Base-by-base conservation (phyloP, 2,329 filamentous ascomycete genomes). In the Clarireedia hainanense region DNA sequence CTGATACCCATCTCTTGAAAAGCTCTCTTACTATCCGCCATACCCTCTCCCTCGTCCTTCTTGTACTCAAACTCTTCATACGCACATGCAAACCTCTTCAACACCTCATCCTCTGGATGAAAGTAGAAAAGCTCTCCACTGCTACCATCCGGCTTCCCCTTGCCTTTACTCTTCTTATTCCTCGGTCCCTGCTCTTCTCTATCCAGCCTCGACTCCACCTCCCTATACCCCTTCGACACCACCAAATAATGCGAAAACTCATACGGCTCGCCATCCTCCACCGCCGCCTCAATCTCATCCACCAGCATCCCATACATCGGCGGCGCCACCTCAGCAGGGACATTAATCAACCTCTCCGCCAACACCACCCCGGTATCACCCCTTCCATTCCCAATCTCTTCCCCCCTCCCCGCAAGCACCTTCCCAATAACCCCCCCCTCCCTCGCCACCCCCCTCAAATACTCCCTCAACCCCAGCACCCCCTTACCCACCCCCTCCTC, bases 271-370 rank as follows among this genome's bases (percentile, higher is more conserved):
- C 88, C 86, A 69, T 96, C 91, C 69, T 95, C 85, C 3, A 96
- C 76, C 1, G 94, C 94, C 68, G 86, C 91, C 66, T 86, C 79
- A 50, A 99, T 85, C 77, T 99, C 94, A 68, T 97, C 91, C 49
- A 89, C 76, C 50, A 99, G 81, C 90, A 96, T 96, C 50, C 80
- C 84, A 79, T 96, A 97, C 83, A 97, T 88, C 4, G 94, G 92
- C 30, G 94, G 92, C 14, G 91, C 84, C 60, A 96, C 85, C 72
- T 97, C 89, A 15, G 89, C 78, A n/a, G 94, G 94, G 77, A 96
- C 91, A 75, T 99, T 99, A 76, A 99, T 91, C 65, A 97, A 78
- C 23, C 92, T 84, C 72, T 99, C 94, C 2, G 90, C 89, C n/a
- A 99, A 77, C 27, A 99, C 80, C 15, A 99, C 76, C 3, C 91